Evolutionary conservation across 2,329 filamentous ascomycete genomes (phyloP).

Genomic region (Albifimbria verrucaria): DNA sequence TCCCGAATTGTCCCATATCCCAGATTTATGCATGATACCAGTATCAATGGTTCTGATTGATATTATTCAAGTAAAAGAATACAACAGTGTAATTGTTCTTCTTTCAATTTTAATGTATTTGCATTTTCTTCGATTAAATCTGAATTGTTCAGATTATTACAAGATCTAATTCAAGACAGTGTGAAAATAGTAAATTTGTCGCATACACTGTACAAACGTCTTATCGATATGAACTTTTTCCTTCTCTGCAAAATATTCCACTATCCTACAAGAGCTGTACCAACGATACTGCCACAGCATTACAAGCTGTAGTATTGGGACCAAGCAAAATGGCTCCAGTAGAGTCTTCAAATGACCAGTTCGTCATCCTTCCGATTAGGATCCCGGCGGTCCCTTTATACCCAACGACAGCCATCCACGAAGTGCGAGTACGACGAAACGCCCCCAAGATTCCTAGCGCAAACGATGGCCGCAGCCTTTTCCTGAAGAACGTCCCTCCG

Average conservation of each 20-base stretch:
- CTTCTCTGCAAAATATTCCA: neutral
- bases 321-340: conserved; percentile 23
- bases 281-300: too few relatives aligned
- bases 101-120: too few relatives aligned
- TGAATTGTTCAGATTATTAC: too few relatives aligned
- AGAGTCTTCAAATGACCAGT: conserved; percentile 46
- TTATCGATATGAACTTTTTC: neutral
- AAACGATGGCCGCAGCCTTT: conserved; percentile 76
- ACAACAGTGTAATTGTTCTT: too few relatives aligned
- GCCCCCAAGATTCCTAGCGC: conserved; percentile 72
- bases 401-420: conserved; percentile 65
- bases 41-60: too few relatives aligned
- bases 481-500: conserved; percentile 87
- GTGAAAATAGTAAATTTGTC: neutral
- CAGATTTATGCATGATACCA: too few relatives aligned
- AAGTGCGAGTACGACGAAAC: conserved; percentile 83
- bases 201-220: neutral
- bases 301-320: neutral
- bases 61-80: too few relatives aligned
- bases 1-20: too few relatives aligned
- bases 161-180: too few relatives aligned
- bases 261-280: too few relatives aligned
- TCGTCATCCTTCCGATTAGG: conserved; percentile 65
- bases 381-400: conserved; percentile 63
- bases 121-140: too few relatives aligned